phyloP scores from a whole-genome alignment of 2,329 filamentous ascomycete species.

The Fusarium proliferatum region DNA sequence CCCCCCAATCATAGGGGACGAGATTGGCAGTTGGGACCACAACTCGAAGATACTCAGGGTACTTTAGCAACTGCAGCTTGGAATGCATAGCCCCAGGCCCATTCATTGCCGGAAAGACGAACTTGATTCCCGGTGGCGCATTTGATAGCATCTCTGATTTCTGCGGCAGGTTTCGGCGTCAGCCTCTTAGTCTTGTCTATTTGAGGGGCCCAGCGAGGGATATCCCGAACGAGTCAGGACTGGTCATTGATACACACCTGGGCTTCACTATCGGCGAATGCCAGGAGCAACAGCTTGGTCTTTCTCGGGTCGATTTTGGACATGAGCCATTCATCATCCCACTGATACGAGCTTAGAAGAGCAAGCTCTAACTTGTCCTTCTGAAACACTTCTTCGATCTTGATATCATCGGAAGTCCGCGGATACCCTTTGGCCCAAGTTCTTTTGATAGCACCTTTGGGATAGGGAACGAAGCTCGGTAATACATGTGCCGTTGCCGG shows the following conservation, averaged over 20 bases:
- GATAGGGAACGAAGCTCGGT: constrained; percentile 53
- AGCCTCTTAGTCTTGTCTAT: constrained; percentile 27
- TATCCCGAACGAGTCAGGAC: constrained; percentile 10
- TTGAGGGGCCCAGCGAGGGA: constrained; percentile 6
- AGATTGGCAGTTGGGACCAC: constrained; percentile 91
- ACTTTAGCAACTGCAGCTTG: constrained; percentile 91
- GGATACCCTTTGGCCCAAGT: constrained; percentile 78
- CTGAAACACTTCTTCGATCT: constrained; percentile 87
- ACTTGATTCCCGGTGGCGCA: constrained; percentile 67
- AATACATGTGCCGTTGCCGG: background rate
- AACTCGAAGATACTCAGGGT: constrained; percentile 77
- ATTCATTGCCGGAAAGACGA: constrained; percentile 86
- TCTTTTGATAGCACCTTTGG: constrained; percentile 77
- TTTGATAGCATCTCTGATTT: constrained; percentile 62
- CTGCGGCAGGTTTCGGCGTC: constrained; percentile 38
- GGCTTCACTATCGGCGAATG: constrained; percentile 63
- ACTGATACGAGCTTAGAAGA: constrained; percentile 87
- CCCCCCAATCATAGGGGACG: constrained; percentile 89
- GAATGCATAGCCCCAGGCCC: constrained; percentile 87
- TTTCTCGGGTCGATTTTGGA: constrained; percentile 71
- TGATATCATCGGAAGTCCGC: constrained; percentile 78
- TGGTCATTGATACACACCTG: constrained; percentile 56
- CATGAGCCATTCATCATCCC: constrained; percentile 84
- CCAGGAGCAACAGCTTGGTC: constrained; percentile 72
- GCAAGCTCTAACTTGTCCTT: constrained; percentile 77